These are phyloP conservation scores for Panaeolus cyanescens DNA, from an alignment of 768 basidiomycete genomes.

Conservation along the genomic window DNA sequence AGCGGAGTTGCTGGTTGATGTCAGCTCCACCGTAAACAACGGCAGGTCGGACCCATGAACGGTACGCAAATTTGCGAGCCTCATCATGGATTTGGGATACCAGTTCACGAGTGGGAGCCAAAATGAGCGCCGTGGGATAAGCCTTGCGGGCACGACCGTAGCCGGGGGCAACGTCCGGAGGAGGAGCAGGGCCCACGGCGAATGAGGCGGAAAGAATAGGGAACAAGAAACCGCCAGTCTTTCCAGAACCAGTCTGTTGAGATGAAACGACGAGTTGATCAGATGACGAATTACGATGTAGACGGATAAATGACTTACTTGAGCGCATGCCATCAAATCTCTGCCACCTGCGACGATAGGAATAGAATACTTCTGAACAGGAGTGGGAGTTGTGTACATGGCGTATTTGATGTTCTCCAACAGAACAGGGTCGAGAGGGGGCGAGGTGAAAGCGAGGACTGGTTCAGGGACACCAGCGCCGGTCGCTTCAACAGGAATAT, in stretches of 20 bases:
- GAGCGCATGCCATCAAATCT: slow-evolving; percentile 95
- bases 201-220: slow-evolving; percentile 97
- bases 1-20: slow-evolving; percentile 92
- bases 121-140: slow-evolving; percentile 94
- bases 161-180: slow-evolving; percentile 56
- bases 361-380: slow-evolving; percentile 99
- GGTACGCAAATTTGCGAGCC: slow-evolving; percentile 98
- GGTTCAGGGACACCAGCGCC: slow-evolving; percentile 98
- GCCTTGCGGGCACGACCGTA: slow-evolving; percentile 83
- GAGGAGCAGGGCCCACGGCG: slow-evolving; percentile 72
- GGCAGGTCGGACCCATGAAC: slow-evolving; percentile 98
- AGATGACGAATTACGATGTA: slow-evolving; percentile 14
- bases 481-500: slow-evolving; percentile 98
- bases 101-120: slow-evolving; percentile 97
- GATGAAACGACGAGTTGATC: slow-evolving; percentile 16
- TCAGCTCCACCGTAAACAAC: slow-evolving; percentile 99
- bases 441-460: slow-evolving; percentile 79
- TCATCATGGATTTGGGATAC: slow-evolving; percentile 99
- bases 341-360: slow-evolving; percentile 92
- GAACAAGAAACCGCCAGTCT: slow-evolving; percentile 99
- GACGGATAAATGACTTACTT: slow-evolving; percentile 48
- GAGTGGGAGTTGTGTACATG: slow-evolving; percentile 94
- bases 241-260: slow-evolving; percentile 96
- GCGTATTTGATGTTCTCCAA: slow-evolving; percentile 94
- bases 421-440: slow-evolving; percentile 90